Conservation (phyloP, 2,329 filamentous ascomycete species). For the Metarhizium robertsii region DNA sequence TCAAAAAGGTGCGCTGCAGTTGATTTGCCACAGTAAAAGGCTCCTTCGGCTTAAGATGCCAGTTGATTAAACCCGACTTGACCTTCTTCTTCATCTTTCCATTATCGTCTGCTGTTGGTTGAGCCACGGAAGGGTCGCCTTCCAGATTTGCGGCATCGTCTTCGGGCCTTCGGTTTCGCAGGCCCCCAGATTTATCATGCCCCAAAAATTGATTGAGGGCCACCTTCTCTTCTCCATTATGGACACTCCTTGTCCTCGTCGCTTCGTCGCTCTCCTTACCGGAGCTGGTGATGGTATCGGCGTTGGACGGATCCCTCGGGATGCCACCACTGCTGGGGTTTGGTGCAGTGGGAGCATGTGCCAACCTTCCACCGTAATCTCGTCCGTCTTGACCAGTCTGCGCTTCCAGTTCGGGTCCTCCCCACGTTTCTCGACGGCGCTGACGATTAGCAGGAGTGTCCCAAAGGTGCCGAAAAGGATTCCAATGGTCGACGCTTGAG, state of each 20-base stretch:
- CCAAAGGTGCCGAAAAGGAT: slow-evolving; percentile 33
- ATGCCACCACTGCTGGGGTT: slow-evolving; percentile 9
- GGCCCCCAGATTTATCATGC: slow-evolving; percentile 11
- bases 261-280: slow-evolving; percentile 12
- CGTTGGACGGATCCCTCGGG: slow-evolving; percentile 15
- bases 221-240: slow-evolving; percentile 11
- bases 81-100: slow-evolving; percentile 17
- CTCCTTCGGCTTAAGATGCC: slow-evolving; percentile 37
- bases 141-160: slow-evolving; percentile 13
- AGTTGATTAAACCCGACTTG: slow-evolving; percentile 31
- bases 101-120: slow-evolving; percentile 15
- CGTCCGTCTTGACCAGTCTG: slow-evolving; percentile 13
- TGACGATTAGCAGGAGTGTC: slow-evolving; percentile 20
- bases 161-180: slow-evolving; percentile 24
- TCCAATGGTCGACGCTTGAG: slow-evolving; percentile 29
- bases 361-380: slow-evolving; percentile 21
- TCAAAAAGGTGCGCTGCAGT: slow-evolving; percentile 64
- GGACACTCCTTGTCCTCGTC: slow-evolving; percentile 9
- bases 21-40: slow-evolving; percentile 56
- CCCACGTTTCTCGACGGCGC: slow-evolving; percentile 25
- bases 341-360: slow-evolving; percentile 26
- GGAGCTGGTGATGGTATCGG: slow-evolving; percentile 14
- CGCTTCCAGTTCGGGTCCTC: slow-evolving; percentile 22
- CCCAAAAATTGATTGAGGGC: slow-evolving; percentile 12
- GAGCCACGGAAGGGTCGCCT: background rate